Base-by-base conservation (phyloP, 169 alveolate species). In the Cryptosporidium ubiquitum region DNA sequence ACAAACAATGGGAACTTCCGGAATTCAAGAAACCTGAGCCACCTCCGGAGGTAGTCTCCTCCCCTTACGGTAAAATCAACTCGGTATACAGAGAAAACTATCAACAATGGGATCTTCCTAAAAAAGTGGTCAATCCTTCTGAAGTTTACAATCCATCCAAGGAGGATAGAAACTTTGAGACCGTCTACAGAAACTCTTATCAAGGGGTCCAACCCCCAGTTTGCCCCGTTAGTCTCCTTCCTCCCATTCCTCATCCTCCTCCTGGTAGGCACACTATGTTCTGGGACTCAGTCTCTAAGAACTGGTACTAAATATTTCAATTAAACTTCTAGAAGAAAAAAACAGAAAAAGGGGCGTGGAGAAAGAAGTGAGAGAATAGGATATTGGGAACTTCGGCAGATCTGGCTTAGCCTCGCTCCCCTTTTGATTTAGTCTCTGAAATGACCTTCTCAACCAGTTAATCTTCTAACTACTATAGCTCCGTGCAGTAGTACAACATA, bases 181-280 rank as follows among this genome's bases (percentile, higher is more conserved):
- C 89, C 2, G 75, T 66, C 26, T 79, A 79, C 51, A 79, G 79
- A 9, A 42, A 60, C 31, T 79, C 89, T 5, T 79, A 58, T 31
- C 73, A 79, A 6, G 89, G 89, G 6, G 68, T 29, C 4, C 55
- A 39, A 26, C 75, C 64, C 9, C 52, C 73, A 0, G 75, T 79
- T 18, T 79, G 89, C 58, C 89, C 89, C 3, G 89, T 79, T 42
- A 79, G 89, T 61, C 64, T 79, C 35, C 69, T 79, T 2, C 89
- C 89, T 26, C 89, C 89, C 14, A 61, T 79, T 31, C 89, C 89
- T 20, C 23, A 58, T 64, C 89, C 89, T 23, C 89, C 89, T 26
- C 89, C 89, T 10, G 89, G 89, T 20, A 79, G 89, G 39, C 71
- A 60, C 31, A 79, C 89, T 10, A 79, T 79, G 89, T 79, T 79